phyloP scores from a whole-genome alignment of 805 yeast species.

The Vanderwaltozyma verrucispora region DNA sequence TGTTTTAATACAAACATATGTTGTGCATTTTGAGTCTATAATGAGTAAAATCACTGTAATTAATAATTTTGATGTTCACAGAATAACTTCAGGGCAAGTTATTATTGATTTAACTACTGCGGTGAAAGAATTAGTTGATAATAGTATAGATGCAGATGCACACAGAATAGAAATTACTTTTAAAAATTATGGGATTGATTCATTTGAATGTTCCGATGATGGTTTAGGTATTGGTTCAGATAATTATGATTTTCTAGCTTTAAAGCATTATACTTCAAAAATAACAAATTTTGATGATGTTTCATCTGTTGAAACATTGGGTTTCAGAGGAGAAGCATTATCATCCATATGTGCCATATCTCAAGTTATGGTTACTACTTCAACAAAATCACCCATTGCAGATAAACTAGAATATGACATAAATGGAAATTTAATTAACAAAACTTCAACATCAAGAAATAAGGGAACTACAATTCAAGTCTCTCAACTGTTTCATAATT shows the following conservation, averaged over 20 bases:
- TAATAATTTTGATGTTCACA: slow-evolving; percentile 47
- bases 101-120: slow-evolving; percentile 68
- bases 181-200: slow-evolving; percentile 61
- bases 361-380: slow-evolving; percentile 43
- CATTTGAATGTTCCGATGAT: slow-evolving; percentile 57
- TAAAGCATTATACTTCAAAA: slow-evolving; percentile 62
- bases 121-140: slow-evolving; percentile 80
- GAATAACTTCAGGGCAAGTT: slow-evolving; percentile 88
- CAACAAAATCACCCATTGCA: slow-evolving; percentile 46
- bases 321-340: slow-evolving; percentile 77
- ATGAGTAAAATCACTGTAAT: slow-evolving; percentile 30
- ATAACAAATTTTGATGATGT: slow-evolving; percentile 47
- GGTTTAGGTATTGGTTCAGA: slow-evolving; percentile 50
- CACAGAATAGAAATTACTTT: slow-evolving; percentile 57
- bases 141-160: slow-evolving; percentile 72
- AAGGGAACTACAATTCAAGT: slow-evolving; percentile 63
- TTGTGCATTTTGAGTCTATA: too few relatives aligned
- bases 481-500: slow-evolving; percentile 45
- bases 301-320: slow-evolving; percentile 42
- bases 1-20: too few relatives aligned
- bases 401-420: slow-evolving; percentile 42
- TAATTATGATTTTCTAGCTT: slow-evolving; percentile 46
- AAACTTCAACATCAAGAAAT: slow-evolving; percentile 39
- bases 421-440: slow-evolving; percentile 40
- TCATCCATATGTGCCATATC: slow-evolving; percentile 56